These are phyloP conservation scores for Penicillium canescens DNA, from an alignment of 495 filamentous ascomycete species.

Conservation along the genomic window DNA sequence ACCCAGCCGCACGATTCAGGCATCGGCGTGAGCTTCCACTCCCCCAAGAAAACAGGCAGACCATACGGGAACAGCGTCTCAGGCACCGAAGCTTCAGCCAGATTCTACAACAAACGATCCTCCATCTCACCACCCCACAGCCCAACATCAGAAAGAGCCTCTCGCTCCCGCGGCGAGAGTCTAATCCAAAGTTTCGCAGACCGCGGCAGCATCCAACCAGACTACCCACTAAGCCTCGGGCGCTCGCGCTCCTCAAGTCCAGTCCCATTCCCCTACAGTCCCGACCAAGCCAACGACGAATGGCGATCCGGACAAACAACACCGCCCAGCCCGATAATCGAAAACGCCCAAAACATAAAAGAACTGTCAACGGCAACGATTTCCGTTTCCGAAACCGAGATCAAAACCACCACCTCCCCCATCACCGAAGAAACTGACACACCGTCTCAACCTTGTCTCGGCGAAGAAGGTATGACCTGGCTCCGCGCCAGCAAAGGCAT, in stretches of 20 bases:
- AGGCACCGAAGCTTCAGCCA: constrained; percentile 1
- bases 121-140: constrained; percentile 10
- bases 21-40: constrained; percentile 7
- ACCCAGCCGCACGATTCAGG: constrained; percentile 4
- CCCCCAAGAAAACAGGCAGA: constrained; percentile 1
- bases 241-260: constrained; percentile 19
- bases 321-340: not conserved
- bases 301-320: constrained; percentile 2
- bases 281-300: constrained; percentile 11
- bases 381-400: not conserved
- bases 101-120: constrained; percentile 21
- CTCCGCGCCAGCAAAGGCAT: constrained; percentile 14
- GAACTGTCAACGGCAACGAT: too few species aligned
- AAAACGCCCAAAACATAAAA: not conserved
- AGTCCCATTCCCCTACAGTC: constrained; percentile 23
- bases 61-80: constrained; percentile 4
- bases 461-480: constrained; percentile 16
- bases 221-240: not conserved
- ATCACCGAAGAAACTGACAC: not conserved
- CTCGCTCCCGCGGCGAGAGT: constrained; percentile 13
- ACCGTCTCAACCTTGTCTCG: constrained; percentile 8
- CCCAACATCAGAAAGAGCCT: not conserved
- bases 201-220: constrained; percentile 5
- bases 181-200: constrained; percentile 10
- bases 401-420: not conserved